These are phyloP conservation scores for Scleromitrula shiraiana DNA, from an alignment of 2,329 filamentous ascomycete species.

Conservation along the genomic window DNA sequence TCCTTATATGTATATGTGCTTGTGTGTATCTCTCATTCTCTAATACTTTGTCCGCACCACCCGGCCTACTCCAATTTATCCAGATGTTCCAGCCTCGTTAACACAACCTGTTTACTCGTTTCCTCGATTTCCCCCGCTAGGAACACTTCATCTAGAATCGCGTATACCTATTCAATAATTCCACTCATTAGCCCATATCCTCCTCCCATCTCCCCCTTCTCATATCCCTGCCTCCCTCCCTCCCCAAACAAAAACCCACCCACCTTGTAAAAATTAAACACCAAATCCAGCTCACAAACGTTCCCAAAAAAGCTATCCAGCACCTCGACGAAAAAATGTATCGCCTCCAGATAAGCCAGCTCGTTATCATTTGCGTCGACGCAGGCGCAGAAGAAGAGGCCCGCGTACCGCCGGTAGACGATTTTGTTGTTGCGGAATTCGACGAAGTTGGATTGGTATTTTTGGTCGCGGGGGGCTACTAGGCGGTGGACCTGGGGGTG, in stretches of 20 bases:
- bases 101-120: slow-evolving; percentile 95
- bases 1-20: no score
- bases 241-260: slow-evolving; percentile 3
- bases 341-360: slow-evolving; percentile 90
- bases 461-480: slow-evolving; percentile 94
- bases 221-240: background rate
- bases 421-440: slow-evolving; percentile 93
- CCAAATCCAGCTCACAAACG: slow-evolving; percentile 93
- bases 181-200: slow-evolving; percentile 1
- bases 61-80: slow-evolving; percentile 75
- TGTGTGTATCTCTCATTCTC: background rate
- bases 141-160: slow-evolving; percentile 97
- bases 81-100: slow-evolving; percentile 88
- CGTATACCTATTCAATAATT: slow-evolving; percentile 72
- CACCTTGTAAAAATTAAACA: slow-evolving; percentile 68
- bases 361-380: slow-evolving; percentile 99
- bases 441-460: slow-evolving; percentile 99
- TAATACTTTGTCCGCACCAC: background rate
- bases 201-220: background rate
- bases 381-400: slow-evolving; percentile 98
- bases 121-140: slow-evolving; percentile 97
- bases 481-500: slow-evolving; percentile 75
- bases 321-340: slow-evolving; percentile 99
- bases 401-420: slow-evolving; percentile 94
- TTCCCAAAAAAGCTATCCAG: slow-evolving; percentile 98